Evolutionary conservation across 306 rosid genomes (phyloP).

Genomic region (Malus sieversii): DNA sequence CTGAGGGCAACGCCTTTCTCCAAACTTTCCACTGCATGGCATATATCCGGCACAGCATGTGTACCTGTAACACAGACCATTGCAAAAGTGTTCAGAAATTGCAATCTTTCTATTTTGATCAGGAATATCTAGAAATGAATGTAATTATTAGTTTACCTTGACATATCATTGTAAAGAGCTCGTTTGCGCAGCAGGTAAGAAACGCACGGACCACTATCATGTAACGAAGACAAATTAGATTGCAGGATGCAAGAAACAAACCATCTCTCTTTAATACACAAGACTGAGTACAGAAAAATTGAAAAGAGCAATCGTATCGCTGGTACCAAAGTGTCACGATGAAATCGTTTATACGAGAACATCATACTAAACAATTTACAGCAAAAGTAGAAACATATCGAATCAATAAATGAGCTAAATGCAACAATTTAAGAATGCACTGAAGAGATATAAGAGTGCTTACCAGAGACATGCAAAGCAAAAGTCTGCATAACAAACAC

Average conservation of each 20-base stretch:
- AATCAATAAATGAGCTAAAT: neutral
- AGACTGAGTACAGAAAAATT: neutral
- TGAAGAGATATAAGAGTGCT: neutral
- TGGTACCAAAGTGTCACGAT: neutral
- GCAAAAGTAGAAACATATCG: neutral
- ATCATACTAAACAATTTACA: neutral
- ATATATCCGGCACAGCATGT: conserved; percentile 72
- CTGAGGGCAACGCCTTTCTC: conserved; percentile 55
- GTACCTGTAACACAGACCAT: conserved; percentile 36
- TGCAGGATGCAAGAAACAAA: conserved; percentile 11
- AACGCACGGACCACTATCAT: conserved; percentile 47
- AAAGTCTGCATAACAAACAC: conserved; percentile 41
- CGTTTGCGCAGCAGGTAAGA: conserved; percentile 61
- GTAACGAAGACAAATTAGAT: conserved; percentile 2
- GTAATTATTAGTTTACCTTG: conserved; percentile 41
- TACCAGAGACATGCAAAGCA: conserved; percentile 58
- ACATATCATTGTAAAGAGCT: conserved; percentile 60
- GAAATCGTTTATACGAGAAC: too few species aligned
- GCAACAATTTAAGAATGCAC: neutral
- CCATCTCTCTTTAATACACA: neutral
- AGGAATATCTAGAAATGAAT: neutral
- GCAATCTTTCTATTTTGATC: neutral
- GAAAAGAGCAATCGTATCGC: neutral
- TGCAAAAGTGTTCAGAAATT: neutral
- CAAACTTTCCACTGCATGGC: conserved; percentile 78